phyloP scores from a whole-genome alignment of 164 flowering plant species.

The Platanus orientalis region DNA sequence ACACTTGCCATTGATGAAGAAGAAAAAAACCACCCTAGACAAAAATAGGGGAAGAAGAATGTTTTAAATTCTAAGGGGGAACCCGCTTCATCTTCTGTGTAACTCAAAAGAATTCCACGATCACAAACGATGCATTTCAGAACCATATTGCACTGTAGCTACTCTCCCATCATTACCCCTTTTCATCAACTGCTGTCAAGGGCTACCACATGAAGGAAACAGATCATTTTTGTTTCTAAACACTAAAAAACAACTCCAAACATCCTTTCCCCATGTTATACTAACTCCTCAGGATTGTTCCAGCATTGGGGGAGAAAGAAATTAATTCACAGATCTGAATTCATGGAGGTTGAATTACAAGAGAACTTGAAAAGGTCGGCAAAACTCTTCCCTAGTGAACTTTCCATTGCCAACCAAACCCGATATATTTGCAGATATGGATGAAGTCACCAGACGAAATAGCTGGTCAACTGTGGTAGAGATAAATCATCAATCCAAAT shows the following conservation, averaged over 20 bases:
- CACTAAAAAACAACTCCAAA: background rate
- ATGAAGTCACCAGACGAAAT: conserved; percentile 6
- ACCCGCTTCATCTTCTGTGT: no score
- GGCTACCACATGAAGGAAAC: background rate
- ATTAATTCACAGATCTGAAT: background rate
- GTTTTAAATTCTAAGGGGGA: no score
- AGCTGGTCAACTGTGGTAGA: background rate
- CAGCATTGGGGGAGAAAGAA: background rate
- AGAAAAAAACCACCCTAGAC: no score
- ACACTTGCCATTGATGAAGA: no score
- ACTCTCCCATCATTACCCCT: background rate
- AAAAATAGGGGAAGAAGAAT: no score
- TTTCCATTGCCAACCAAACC: conserved; percentile 12
- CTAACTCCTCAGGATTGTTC: background rate
- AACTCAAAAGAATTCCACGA: no score
- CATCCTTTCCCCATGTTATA: background rate
- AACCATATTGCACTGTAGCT: background rate
- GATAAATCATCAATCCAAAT: conserved; percentile 36
- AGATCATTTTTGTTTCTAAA: background rate
- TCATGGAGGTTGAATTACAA: background rate
- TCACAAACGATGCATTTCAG: no score
- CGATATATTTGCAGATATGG: conserved; percentile 31
- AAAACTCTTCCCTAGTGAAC: background rate
- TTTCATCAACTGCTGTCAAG: background rate
- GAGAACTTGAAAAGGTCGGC: background rate